Evolutionary conservation across 2,329 filamentous ascomycete genomes (phyloP).

Genomic region (Myriosclerotinia curreyana): DNA sequence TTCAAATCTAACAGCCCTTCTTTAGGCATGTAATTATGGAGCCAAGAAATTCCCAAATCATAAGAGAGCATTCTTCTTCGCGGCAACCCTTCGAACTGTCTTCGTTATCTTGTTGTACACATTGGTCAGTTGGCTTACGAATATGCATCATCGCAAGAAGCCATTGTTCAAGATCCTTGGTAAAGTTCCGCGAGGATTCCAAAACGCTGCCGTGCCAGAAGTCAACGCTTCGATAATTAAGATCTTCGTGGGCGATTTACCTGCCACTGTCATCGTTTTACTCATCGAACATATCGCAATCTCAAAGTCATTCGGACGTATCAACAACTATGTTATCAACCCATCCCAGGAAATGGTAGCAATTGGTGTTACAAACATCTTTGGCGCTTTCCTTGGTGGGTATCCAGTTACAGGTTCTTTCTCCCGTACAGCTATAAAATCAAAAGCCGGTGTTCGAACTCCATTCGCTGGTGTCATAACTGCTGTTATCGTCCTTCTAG

Average conservation of each 20-base stretch:
- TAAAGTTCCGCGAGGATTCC: constrained; percentile 79
- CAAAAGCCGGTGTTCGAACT: constrained; percentile 90
- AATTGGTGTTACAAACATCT: constrained; percentile 84
- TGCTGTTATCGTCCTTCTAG: constrained; percentile 77
- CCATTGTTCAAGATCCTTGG: constrained; percentile 73
- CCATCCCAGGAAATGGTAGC: constrained; percentile 95
- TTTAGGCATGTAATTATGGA: constrained; percentile 53
- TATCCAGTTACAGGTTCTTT: constrained; percentile 96
- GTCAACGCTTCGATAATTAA: constrained; percentile 65
- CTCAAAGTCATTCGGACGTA: constrained; percentile 90
- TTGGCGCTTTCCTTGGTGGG: constrained; percentile 86
- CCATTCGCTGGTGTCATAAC: constrained; percentile 89
- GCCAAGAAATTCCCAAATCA: constrained; percentile 67
- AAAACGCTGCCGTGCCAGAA: constrained; percentile 69
- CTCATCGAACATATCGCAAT: constrained; percentile 97
- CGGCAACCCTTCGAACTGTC: constrained; percentile 83
- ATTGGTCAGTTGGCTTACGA: constrained; percentile 82
- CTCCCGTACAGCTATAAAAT: constrained; percentile 93
- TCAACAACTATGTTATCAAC: constrained; percentile 95
- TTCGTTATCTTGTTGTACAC: constrained; percentile 93
- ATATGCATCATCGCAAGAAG: constrained; percentile 61
- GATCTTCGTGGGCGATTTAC: constrained; percentile 68
- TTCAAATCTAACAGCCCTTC: neutral
- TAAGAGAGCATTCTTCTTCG: constrained; percentile 80
- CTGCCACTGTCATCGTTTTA: constrained; percentile 86